These are phyloP conservation scores for Tubosaeta brunneosetosa DNA, from an alignment of 768 basidiomycete species.

Conservation along the genomic window DNA sequence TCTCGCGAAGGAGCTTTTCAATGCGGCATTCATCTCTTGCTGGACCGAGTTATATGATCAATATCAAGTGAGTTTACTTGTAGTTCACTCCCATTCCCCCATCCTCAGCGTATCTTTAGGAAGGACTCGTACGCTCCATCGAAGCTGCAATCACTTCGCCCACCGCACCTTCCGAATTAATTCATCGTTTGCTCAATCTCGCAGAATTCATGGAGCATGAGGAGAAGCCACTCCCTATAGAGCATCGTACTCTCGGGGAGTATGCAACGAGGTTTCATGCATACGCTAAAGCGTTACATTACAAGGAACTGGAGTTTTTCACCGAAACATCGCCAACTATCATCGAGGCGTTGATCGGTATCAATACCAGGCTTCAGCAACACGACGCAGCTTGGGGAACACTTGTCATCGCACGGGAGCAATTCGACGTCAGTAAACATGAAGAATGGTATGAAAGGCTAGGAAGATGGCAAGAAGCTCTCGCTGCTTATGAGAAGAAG, in stretches of 20 bases:
- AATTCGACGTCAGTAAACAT: constrained; percentile 86
- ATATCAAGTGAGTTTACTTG: constrained; percentile 65
- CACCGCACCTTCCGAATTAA: constrained; percentile 78
- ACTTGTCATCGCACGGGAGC: constrained; percentile 81
- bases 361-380: constrained; percentile 95
- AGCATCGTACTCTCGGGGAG: constrained; percentile 87
- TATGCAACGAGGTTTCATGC: constrained; percentile 92
- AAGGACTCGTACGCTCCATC: constrained; percentile 89
- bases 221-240: constrained; percentile 91
- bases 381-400: constrained; percentile 99
- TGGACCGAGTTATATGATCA: constrained; percentile 95
- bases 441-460: constrained; percentile 99
- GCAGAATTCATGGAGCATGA: constrained; percentile 99
- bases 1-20: constrained; percentile 91
- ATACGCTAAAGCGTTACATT: constrained; percentile 96
- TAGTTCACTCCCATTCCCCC: neutral
- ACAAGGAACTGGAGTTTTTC: constrained; percentile 97
- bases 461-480: constrained; percentile 92
- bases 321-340: constrained; percentile 85
- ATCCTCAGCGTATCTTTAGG: constrained; percentile 44
- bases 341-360: constrained; percentile 91
- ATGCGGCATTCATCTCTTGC: constrained; percentile 96
- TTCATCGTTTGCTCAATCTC: constrained; percentile 86
- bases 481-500: constrained; percentile 79
- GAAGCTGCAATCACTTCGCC: constrained; percentile 78